Base-by-base conservation (phyloP, 805 yeast genomes). In the Metschnikowia peoriensis region DNA sequence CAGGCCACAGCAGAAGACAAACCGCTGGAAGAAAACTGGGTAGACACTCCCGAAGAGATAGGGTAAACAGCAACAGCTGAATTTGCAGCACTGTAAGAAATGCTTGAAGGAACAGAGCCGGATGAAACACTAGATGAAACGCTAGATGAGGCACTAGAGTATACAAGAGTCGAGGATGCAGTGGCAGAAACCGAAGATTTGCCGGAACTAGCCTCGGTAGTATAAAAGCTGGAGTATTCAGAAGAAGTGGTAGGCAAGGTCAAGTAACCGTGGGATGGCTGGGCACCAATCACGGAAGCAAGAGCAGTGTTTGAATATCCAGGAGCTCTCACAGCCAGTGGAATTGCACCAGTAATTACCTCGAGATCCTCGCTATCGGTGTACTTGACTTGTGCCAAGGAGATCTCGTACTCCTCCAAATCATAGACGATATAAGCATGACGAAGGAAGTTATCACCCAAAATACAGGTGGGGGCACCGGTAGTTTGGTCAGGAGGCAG, bases 401-500 rank as follows among this genome's bases (percentile, higher is more conserved):
- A 82, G 38, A 86, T 71, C 60, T 80, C 75, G 44, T 67, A 68
- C 61, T 78, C 78, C 34, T 83, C 88, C 47, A 84, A 68, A 65
- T 87, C 86, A 66, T 79, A 84, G n/a, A 84, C 89, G 29, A 83
- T 75, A 65, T 85, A 86, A 1, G 85, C 42, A 48, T 54, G 32
- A n/a, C 51, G 27, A 54, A 35, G 15, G 27, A 17, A n/a, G 47
- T 79, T 77, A 63, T 85, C 91, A 10, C 94, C 94, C 49, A 15
- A 34, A 22, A 10, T 28, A 32, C 35, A 32, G 35, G 35, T 32
- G 14, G 35, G 35, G 40, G 50, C 49, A 38, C 17, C 29, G 7
- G 79, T 76, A 2, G 35, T 2, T 22, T 22, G 22, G 4, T 22
- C 61, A 38, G 28, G 28, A 61, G 84, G 88, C 12, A 22, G 42